Base-by-base conservation (phyloP, 2,329 filamentous ascomycete species). In the Huntiella moniliformis region DNA sequence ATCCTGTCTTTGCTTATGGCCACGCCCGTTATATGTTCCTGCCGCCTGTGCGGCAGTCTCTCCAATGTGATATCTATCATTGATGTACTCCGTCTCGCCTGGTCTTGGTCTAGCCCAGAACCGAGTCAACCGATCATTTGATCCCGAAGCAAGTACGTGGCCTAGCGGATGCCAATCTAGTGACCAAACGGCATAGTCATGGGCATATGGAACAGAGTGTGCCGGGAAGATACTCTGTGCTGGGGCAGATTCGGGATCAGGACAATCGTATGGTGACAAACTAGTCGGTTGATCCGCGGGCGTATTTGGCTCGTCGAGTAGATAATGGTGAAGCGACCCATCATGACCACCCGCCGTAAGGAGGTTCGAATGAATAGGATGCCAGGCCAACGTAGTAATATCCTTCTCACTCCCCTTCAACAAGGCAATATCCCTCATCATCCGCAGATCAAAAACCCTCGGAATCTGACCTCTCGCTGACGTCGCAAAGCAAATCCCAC, bases 111-210 rank as follows among this genome's bases (percentile, higher is more conserved):
- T 79, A 3, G 87, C 86, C 91, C 91, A 98, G 66, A 98, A 98
- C 41, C 91, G 79, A 2, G 91, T 96, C 51, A 94, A 87, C 36
- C 91, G 80, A 60, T 98, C 91, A 60, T 98, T 96, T 8, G 87
- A 94, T 10, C 91, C 91, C 2, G 88, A 93, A 1, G 87, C 87
- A 5, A 98, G 73, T 52, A 98, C 88, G 57, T 98, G 91, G 22
- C 91, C 91, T 0, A 96, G 70, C 1, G 91, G 91, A 58, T 98
- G 91, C 87, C 91, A 98, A 64, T 95, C 87, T 42, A 98, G 72
- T 13, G 87, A 93, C 91, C 91, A 98, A 52, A 98, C 91, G 13
- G 86, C 85, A 58, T 87, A 92, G 54, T 93, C 83, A 60, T 98
- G 91, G 0, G 91, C 91, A 56, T 79, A 88, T 5, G 82, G 76